phyloP scores from a whole-genome alignment of 2,329 filamentous ascomycete genomes.

The Aspergillus luchuensis region DNA sequence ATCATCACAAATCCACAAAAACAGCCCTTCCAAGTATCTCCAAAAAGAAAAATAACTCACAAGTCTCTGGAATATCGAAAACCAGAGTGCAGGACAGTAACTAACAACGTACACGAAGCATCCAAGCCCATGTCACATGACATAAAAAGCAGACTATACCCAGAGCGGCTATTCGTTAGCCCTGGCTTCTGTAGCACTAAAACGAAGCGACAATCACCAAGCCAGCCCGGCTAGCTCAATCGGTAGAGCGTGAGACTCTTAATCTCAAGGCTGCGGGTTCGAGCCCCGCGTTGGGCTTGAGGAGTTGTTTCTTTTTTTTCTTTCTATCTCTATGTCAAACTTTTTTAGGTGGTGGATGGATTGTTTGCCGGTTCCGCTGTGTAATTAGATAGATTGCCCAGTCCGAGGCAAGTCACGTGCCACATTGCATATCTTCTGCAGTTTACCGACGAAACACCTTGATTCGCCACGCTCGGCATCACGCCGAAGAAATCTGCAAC shows the following conservation, averaged over 20 bases:
- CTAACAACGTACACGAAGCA: neutral
- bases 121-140: neutral
- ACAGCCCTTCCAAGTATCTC: neutral
- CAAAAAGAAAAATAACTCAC: too few species aligned
- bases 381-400: too few species aligned
- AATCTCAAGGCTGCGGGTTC: constrained; percentile 47
- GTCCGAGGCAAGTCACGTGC: neutral
- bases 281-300: constrained; percentile 32
- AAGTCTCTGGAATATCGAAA: neutral
- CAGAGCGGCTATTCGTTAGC: neutral
- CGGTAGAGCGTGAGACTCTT: constrained; percentile 54
- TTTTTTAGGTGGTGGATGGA: neutral
- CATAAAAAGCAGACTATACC: neutral
- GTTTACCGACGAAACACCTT: neutral
- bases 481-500: neutral
- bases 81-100: too few species aligned
- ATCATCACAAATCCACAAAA: neutral
- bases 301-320: too few species aligned
- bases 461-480: neutral
- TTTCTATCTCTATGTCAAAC: too few species aligned
- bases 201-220: neutral
- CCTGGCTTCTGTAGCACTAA: neutral
- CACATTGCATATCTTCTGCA: neutral
- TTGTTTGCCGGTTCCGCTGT: too few species aligned
- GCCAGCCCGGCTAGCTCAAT: constrained; percentile 53